These are phyloP conservation scores for Sphaceloma murrayae DNA, from an alignment of 2,329 filamentous ascomycete genomes.

Conservation along the genomic window DNA sequence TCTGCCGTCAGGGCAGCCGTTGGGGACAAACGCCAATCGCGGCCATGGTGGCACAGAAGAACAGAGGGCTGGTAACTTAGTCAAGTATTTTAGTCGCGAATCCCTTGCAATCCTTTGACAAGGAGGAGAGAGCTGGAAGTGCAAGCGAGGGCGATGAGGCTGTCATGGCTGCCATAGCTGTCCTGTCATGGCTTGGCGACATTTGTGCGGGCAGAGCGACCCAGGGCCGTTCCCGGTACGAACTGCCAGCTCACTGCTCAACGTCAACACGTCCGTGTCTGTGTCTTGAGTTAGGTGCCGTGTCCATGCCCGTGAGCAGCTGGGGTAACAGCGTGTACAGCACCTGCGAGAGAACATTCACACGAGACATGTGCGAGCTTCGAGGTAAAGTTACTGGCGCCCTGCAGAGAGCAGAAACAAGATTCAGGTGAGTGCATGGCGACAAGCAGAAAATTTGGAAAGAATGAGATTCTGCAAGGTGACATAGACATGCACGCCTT, in stretches of 20 bases:
- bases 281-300: too few relatives aligned
- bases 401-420: not conserved
- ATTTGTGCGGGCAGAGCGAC: not conserved
- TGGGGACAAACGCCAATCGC: constrained; percentile 3
- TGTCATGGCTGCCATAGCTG: too few relatives aligned
- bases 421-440: not conserved
- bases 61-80: constrained; percentile 5
- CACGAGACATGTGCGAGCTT: constrained; percentile 1
- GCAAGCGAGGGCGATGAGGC: too few relatives aligned
- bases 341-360: not conserved
- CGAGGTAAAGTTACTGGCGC: not conserved
- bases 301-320: constrained; percentile 1
- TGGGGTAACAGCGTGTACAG: constrained; percentile 7
- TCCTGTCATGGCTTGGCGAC: not conserved
- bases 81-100: too few relatives aligned
- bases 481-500: not conserved
- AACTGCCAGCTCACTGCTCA: too few relatives aligned
- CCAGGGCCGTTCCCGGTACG: not conserved
- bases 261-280: too few relatives aligned
- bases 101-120: not conserved
- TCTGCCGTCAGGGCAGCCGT: not conserved
- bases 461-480: constrained; percentile 6
- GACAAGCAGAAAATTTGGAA: constrained; percentile 1
- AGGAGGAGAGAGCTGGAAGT: not conserved
- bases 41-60: constrained; percentile 9